These are phyloP conservation scores for Tolypocladium cylindrosporum DNA, from an alignment of 2,329 filamentous ascomycete genomes.

Conservation along the genomic window DNA sequence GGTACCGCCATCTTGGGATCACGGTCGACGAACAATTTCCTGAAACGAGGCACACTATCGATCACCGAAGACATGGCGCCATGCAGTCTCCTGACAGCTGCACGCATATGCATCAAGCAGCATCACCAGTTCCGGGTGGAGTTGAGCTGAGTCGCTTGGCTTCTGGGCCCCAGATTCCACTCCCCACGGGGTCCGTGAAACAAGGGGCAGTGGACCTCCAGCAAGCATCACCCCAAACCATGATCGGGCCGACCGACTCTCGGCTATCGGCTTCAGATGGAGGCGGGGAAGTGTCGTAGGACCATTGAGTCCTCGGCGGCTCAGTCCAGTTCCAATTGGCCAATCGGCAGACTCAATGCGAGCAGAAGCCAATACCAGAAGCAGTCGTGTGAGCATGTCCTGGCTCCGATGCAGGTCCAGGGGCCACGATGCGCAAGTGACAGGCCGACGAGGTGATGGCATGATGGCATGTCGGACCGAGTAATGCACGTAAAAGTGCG, in stretches of 20 bases:
- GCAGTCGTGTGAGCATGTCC: neutral
- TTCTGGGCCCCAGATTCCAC: neutral
- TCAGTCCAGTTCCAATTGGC: neutral
- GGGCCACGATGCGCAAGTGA: neutral
- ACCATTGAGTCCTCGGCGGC: neutral
- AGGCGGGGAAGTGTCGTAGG: neutral
- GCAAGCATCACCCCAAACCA: neutral
- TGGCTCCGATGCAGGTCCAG: neutral
- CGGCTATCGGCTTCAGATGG: too few relatives aligned
- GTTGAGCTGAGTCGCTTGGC: neutral
- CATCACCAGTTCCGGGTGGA: neutral
- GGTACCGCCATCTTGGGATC: neutral
- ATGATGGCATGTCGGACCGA: too few relatives aligned
- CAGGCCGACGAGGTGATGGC: neutral
- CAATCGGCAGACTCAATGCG: neutral
- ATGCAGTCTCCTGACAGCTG: neutral
- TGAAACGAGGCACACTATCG: neutral
- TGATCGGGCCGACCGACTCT: neutral
- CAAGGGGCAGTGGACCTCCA: neutral
- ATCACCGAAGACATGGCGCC: neutral
- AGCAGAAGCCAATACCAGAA: neutral
- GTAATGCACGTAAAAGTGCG: neutral
- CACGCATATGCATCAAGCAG: neutral
- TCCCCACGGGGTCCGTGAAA: neutral
- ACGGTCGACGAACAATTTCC: neutral